Evolutionary conservation across 1,284 basidiomycete species (phyloP), one percentile per base, ranked within the genome.

Genomic region (Apiotrichum porosum): DNA sequence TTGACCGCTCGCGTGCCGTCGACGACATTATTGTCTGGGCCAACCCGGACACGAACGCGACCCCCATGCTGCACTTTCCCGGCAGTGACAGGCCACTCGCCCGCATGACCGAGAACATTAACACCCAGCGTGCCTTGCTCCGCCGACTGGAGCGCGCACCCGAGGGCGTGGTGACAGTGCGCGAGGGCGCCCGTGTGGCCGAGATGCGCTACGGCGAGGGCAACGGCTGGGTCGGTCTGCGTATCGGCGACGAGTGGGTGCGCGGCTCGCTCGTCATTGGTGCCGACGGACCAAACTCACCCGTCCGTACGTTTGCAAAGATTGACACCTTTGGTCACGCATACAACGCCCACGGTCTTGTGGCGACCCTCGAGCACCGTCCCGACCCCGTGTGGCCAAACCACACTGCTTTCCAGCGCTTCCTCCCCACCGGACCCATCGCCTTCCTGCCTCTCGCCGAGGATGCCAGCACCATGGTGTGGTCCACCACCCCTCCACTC

Each of bases 261-360:
- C 49, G 65, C 24, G 72, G 66, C 1, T 58, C 58, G 22, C 60
- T 74, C 15, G 66, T 74, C 17, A 82, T 98, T 34, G 94, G 95
- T 19, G 95, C 95, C 8, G 95, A 98, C 64, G 95, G 95, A 0
- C 84, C 84, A 65, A 93, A 92, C 67, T 97, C 92, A 1, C 94
- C 94, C 9, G 95, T 97, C 15, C 83, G 92, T 40, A 73, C 81
- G 34, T 97, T 87, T 65, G 86, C 93, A 0, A 78, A 84, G 13
- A 97, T 97, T 51, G 78, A 85, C 34, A 86, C 89, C 0, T 93
- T 84, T 62, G 94, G 94, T 3, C 95, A 93, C 85, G 79, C 84
- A 1, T 99, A 99, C 72, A 80, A 88, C 51, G 85, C 87, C 0
- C 86, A 89, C 61, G 93, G 88, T 8, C 80, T 98, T 32, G 95